phyloP scores from a whole-genome alignment of 495 filamentous ascomycete species.

The Penicillium simplicissimum region DNA sequence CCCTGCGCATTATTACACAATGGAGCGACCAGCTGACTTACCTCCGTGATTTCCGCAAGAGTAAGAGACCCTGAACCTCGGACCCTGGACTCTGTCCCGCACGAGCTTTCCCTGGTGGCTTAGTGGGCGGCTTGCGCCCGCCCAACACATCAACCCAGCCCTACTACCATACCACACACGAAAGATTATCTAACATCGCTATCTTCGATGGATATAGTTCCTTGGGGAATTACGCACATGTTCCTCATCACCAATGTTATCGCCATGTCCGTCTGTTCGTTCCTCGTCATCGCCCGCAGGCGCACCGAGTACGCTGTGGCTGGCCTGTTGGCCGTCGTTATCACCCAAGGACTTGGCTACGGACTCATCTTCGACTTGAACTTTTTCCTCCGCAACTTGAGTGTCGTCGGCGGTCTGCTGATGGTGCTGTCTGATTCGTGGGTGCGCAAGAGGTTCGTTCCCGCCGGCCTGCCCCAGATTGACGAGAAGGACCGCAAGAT shows the following conservation, averaged over 20 bases:
- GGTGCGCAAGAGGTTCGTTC: slow-evolving; percentile 96
- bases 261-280: slow-evolving; percentile 81
- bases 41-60: slow-evolving; percentile 88
- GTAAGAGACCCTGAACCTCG: slow-evolving; percentile 52
- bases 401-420: slow-evolving; percentile 91
- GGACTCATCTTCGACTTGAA: slow-evolving; percentile 99
- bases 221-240: slow-evolving; percentile 83
- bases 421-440: slow-evolving; percentile 98
- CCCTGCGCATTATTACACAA: slow-evolving; percentile 94
- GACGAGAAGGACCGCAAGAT: slow-evolving; percentile 99
- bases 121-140: slow-evolving; percentile 1
- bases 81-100: slow-evolving; percentile 10
- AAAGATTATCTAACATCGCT: slow-evolving; percentile 20
- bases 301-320: slow-evolving; percentile 88
- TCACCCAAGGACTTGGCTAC: slow-evolving; percentile 96
- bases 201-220: slow-evolving; percentile 58
- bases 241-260: slow-evolving; percentile 92
- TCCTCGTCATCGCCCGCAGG: slow-evolving; percentile 85
- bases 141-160: background rate
- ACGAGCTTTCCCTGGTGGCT: slow-evolving; percentile 6
- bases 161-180: background rate
- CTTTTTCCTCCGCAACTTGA: slow-evolving; percentile 98
- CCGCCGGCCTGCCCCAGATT: slow-evolving; percentile 87
- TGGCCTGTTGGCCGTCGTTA: slow-evolving; percentile 85
- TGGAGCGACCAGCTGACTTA: slow-evolving; percentile 95